phyloP scores from a whole-genome alignment of 768 basidiomycete genomes.

The Tylopilus plumbeoviolaceoides region DNA sequence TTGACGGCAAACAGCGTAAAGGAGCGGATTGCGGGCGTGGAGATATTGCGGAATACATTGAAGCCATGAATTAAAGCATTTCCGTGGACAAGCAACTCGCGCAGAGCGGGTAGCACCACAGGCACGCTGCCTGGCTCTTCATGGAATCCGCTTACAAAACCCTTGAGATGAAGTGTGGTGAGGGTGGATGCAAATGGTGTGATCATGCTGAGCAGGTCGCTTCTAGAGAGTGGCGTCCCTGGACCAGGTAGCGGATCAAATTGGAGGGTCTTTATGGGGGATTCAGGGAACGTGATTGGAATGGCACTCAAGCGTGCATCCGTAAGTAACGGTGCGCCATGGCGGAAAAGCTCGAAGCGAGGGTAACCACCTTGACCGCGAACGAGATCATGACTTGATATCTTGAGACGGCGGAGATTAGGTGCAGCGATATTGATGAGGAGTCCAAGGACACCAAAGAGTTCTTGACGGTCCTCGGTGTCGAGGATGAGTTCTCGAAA shows the following conservation, averaged over 20 bases:
- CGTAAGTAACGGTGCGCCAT: constrained; percentile 28
- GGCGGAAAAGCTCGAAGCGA: constrained; percentile 31
- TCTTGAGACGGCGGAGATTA: constrained; percentile 25
- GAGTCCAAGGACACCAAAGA: constrained; percentile 21
- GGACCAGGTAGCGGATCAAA: constrained; percentile 33
- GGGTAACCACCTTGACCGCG: constrained; percentile 25
- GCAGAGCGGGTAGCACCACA: constrained; percentile 27
- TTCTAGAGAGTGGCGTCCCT: constrained; percentile 25
- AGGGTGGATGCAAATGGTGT: constrained; percentile 26
- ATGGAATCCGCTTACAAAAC: constrained; percentile 31
- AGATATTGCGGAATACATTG: constrained; percentile 34
- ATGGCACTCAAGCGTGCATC: constrained; percentile 32
- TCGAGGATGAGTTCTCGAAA: constrained; percentile 31
- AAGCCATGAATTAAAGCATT: constrained; percentile 32
- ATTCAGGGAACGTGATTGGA: constrained; percentile 28
- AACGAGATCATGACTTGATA: constrained; percentile 24
- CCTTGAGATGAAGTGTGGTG: constrained; percentile 29
- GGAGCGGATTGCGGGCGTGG: constrained; percentile 26
- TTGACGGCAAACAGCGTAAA: constrained; percentile 26
- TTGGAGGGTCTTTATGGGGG: constrained; percentile 30
- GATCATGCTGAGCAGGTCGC: constrained; percentile 28
- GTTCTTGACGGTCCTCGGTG: constrained; percentile 30
- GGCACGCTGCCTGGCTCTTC: constrained; percentile 32
- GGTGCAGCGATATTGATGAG: constrained; percentile 24
- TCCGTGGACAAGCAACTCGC: constrained; percentile 29